Conservation (phyloP, 495 filamentous ascomycete species). For the Penicillium odoratum region DNA sequence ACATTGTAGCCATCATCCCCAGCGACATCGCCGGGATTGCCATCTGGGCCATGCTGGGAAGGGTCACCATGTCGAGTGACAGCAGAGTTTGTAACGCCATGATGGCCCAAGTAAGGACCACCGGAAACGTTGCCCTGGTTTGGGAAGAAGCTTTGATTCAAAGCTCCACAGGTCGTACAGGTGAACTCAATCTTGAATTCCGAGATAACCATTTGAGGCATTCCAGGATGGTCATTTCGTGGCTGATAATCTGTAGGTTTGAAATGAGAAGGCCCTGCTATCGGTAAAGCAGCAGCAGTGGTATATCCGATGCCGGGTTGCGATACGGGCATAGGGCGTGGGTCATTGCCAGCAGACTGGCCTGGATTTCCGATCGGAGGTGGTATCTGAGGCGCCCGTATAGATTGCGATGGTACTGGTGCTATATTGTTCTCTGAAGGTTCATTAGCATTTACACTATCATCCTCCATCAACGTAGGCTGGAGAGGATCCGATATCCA, state of each 20-base stretch:
- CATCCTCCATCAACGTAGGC: constrained; percentile 30
- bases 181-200: constrained; percentile 51
- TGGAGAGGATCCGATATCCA: constrained; percentile 39
- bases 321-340: constrained; percentile 24
- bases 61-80: constrained; percentile 24
- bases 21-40: constrained; percentile 42
- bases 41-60: constrained; percentile 21
- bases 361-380: constrained; percentile 24
- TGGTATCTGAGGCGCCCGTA: constrained; percentile 23
- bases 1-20: constrained; percentile 37
- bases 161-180: constrained; percentile 43
- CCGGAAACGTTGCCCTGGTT: constrained; percentile 45
- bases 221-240: constrained; percentile 26
- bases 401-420: constrained; percentile 26
- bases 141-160: constrained; percentile 49
- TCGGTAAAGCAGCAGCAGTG: constrained; percentile 18
- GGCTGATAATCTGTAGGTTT: constrained; percentile 29
- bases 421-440: constrained; percentile 21
- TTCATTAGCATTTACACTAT: constrained; percentile 27
- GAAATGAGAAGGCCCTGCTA: constrained; percentile 22
- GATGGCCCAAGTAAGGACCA: constrained; percentile 32
- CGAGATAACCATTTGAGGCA: constrained; percentile 37
- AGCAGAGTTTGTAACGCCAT: constrained; percentile 24
- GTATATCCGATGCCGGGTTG: constrained; percentile 27
- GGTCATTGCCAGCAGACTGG: constrained; percentile 18